phyloP scores from a whole-genome alignment of 2,329 filamentous ascomycete genomes.

The Fusarium haematococcum region DNA sequence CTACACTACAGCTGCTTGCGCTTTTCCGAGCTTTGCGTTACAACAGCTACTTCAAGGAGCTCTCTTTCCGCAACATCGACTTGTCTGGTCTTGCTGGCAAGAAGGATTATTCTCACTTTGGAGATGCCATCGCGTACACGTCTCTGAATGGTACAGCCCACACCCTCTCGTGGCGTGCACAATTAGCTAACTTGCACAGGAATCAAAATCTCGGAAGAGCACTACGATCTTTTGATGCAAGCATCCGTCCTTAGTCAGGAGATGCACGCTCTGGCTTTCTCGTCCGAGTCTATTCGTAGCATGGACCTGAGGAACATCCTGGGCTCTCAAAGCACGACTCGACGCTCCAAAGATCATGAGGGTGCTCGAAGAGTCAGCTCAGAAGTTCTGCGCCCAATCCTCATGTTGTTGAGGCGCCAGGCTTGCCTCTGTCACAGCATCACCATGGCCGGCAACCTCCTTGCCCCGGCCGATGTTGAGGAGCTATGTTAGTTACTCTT shows the following conservation, averaged over 20 bases:
- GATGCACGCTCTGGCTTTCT: constrained; percentile 66
- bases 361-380: constrained; percentile 45
- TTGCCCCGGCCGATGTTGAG: constrained; percentile 60
- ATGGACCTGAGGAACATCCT: constrained; percentile 63
- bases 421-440: constrained; percentile 64
- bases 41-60: constrained; percentile 69
- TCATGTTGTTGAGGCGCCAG: constrained; percentile 61
- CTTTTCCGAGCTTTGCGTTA: constrained; percentile 68
- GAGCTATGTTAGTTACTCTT: constrained; percentile 57
- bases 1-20: constrained; percentile 65
- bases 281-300: constrained; percentile 66
- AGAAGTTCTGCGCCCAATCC: constrained; percentile 61
- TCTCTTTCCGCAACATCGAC: constrained; percentile 67
- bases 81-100: constrained; percentile 54
- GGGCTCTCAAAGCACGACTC: constrained; percentile 42
- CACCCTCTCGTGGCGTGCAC: neutral
- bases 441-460: constrained; percentile 61
- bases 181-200: constrained; percentile 48
- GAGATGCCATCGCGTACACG: constrained; percentile 62
- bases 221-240: constrained; percentile 61
- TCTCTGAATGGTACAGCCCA: constrained; percentile 61
- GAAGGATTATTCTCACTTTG: constrained; percentile 58
- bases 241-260: constrained; percentile 66
- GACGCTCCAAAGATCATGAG: constrained; percentile 37
- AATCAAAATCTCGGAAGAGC: constrained; percentile 60